Base-by-base conservation (phyloP, 1,139 yeast genomes). In the Blastobotrys serpentis region DNA sequence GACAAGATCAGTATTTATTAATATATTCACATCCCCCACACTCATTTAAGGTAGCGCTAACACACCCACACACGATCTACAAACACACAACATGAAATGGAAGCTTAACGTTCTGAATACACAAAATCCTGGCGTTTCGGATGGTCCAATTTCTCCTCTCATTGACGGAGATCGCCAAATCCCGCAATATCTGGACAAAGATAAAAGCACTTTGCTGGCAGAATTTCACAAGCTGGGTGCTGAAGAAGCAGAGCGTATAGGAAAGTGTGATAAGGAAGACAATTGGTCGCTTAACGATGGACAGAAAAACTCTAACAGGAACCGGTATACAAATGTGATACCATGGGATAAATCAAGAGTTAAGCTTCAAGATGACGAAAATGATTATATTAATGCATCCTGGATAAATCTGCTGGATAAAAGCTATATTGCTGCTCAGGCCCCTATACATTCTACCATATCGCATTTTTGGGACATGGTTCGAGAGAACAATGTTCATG, bases 401-500 rank as follows among this genome's bases (percentile, higher is more conserved):
- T 60, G 68, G 53, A 62, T 77, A 13, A 40, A 57, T 55, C 17
- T 72, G 44, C 72, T 54, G 22, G 49, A 48, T 40, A 57, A 48
- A 58, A 59, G 25, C 57, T 80, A 78, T 54, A 78, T 82, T 41
- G 84, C 85, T 1, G 72, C 83, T 1, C 87, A 83, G 61, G 90
- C 97, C 0, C 98, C 98, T 0, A 71, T 82, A 3, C 62, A 63
- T 2, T 49, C 61, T 10, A 89, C 97, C 0, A 70, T 73, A 47
- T 74, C 70, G 33, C 90, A 86, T 60, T 88, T 87, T 63, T 90
- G 96, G 98, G 82, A 83, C 49, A 88, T 88, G 96, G 80, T 86
- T 34, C 78, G 74, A 70, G 64, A 22, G 69, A 70, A 63, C 11
- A 62, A 66, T 8, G 67, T 70, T 13, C 67, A 74, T 13, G 78